These are phyloP conservation scores for Poteriospumella lacustris DNA, from an alignment of 108 stramenopile genomes.

Conservation along the genomic window DNA sequence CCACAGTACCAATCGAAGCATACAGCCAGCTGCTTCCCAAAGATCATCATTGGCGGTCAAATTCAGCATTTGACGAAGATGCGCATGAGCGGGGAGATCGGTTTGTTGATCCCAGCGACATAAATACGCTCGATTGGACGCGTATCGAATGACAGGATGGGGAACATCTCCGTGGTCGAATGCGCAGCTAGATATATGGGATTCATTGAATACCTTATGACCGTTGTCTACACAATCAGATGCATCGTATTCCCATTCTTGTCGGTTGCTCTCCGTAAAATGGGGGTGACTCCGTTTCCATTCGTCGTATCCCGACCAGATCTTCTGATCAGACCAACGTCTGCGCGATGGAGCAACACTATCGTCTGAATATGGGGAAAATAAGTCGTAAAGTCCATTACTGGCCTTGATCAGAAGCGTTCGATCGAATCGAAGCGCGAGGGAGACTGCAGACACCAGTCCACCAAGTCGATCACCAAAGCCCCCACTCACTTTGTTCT, in stretches of 20 bases:
- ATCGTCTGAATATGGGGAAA: background rate
- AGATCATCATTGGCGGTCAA: background rate
- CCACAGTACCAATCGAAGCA: background rate
- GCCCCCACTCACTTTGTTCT: background rate
- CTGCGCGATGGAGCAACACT: background rate
- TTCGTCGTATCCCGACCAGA: background rate
- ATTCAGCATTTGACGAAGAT: background rate
- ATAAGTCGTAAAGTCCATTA: background rate
- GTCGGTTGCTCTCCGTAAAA: background rate
- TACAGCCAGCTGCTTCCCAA: background rate
- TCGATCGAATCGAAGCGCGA: background rate
- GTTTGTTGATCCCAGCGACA: background rate
- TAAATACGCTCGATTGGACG: background rate
- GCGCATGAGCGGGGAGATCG: background rate
- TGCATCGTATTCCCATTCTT: background rate
- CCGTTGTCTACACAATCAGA: background rate
- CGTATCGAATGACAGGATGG: background rate
- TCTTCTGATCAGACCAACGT: background rate
- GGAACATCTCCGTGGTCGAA: background rate
- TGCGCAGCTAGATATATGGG: background rate
- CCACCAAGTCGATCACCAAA: conserved; percentile 11
- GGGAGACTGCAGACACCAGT: background rate
- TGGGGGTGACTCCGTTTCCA: background rate
- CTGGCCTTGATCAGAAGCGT: background rate
- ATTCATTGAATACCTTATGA: background rate